Evolutionary conservation across 2,329 filamentous ascomycete genomes (phyloP), one percentile per base, ranked within the genome.

Genomic region (Penicillium decumbens): DNA sequence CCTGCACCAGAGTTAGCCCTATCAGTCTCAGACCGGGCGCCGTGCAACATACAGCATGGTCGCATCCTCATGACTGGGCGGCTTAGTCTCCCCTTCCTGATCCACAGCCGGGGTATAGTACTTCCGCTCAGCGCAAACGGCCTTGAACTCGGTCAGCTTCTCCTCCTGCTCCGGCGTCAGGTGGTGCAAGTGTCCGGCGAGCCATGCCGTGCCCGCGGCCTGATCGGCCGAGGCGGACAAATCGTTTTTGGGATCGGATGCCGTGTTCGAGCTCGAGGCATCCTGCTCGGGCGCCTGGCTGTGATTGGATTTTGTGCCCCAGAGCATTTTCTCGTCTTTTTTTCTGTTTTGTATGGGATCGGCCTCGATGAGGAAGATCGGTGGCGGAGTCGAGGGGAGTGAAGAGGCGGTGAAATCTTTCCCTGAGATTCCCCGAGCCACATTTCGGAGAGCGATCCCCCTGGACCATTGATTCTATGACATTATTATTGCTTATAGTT

Each of bases 171-270:
- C 76, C 18, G 78, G 74, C 24, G 76, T 88, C 52, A 96, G 77
- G 70, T 92, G 85, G 42, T 89, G 85, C 40, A 92, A 75, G 67
- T 95, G 90, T n/a, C 89, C 90, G 8, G 65, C 65, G 32, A 71
- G 58, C 68, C 68, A 71, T 30, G 59, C 68, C 9, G 63, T 67
- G 20, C 68, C 65, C 6, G 66, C 57, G 13, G 68, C 68, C 47
- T 68, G 65, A 38, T 60, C 61, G 23, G 68, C 68, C 20, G 68
- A 69, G 12, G 65, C 68, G 42, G 59, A 57, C 41, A 64, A 56
- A 53, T 71, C 68, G 56, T 70, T 70, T 43, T 69, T 64, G 2
- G 60, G 60, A 10, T 63, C 61, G 29, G 64, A 64, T 38, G 58
- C 53, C 30, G 62, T 61, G 41, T 61, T 60, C 44, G 64, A 48